Evolutionary conservation across 352 stramenopile genomes (phyloP), one percentile per base, ranked within the genome.

Genomic region (Globisporangium acanthophoron): DNA sequence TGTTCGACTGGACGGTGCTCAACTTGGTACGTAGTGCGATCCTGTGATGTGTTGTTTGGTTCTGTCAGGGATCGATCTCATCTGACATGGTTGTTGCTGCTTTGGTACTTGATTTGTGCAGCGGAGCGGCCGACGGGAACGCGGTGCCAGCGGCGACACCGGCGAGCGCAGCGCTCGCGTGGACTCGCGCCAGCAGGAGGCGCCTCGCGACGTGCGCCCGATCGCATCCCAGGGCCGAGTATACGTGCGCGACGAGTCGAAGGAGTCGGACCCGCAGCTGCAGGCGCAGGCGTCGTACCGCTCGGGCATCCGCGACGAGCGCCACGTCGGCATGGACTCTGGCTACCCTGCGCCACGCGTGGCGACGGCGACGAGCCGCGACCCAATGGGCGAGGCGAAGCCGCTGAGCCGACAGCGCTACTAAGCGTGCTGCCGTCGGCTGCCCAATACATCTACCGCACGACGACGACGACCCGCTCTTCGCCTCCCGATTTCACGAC

Each of bases 1-100:
- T 99, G 90, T 99, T 98, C 71, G 97, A 99, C 83, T 99, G 97
- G 97, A 99, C 95, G 18, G 91, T 99, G 55, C 86, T 99, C 39
- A 92, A 91, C 59, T 64, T 91, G 70, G 73, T 81, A 70, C 39
- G 72, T 68, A 11, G 33, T 37, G 33, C 33, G 33, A 37, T 37
- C 33, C 3, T 60, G 16, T 45, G 24, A 27, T 27, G 24, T 1
- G 24, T 27, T 27, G 24, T 27, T 27, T 27, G 24, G 24, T 27
- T 27, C 24, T 27, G 24, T 27, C 24, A 27, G 24, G 24, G 53
- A 31, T 5, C 24, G 18, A 29, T 21, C 12, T 37, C n/a, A 27
- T 49, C 3, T 18, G n/a, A 37, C 33, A 11, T 11, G 33, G 0
- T 37, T 12, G 6, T 11, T 37, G 33, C 33, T 37, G 33, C 9